phyloP scores from a whole-genome alignment of 2,329 filamentous ascomycete species.

The Cordyceps fumosorosea region DNA sequence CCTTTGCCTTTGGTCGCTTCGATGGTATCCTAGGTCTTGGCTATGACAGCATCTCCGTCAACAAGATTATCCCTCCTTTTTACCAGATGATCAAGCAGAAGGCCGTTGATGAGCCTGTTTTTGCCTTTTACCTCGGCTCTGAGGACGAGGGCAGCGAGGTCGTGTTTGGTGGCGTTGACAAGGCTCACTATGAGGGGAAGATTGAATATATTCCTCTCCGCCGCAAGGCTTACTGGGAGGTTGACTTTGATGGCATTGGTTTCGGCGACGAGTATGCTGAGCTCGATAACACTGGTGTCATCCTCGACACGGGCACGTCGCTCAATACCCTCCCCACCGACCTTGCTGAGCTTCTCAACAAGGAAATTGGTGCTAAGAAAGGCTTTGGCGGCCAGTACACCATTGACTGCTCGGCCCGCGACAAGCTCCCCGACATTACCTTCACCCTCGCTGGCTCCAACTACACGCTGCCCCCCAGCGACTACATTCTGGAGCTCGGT shows the following conservation, averaged over 20 bases:
- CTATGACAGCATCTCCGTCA: constrained; percentile 95
- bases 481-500: constrained; percentile 94
- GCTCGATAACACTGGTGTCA: constrained; percentile 89
- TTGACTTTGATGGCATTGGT: constrained; percentile 86
- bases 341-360: constrained; percentile 93
- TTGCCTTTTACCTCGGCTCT: constrained; percentile 90
- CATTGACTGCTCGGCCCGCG: constrained; percentile 74
- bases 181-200: constrained; percentile 75
- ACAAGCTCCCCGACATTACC: constrained; percentile 79
- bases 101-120: constrained; percentile 84
- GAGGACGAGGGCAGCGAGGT: constrained; percentile 72
- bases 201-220: constrained; percentile 89
- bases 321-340: constrained; percentile 89
- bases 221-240: constrained; percentile 99
- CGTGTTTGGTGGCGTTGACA: constrained; percentile 82
- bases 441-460: constrained; percentile 88
- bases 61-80: constrained; percentile 89
- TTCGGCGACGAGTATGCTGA: constrained; percentile 82
- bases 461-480: constrained; percentile 80
- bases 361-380: constrained; percentile 97
- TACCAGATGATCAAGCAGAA: constrained; percentile 92
- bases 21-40: constrained; percentile 94
- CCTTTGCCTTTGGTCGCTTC: constrained; percentile 95
- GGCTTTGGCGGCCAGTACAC: constrained; percentile 95
- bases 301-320: constrained; percentile 96